Evolutionary conservation across 2,329 filamentous ascomycete genomes (phyloP), one percentile per base, ranked within the genome.

Genomic region (Sporothrix euskadiensis): DNA sequence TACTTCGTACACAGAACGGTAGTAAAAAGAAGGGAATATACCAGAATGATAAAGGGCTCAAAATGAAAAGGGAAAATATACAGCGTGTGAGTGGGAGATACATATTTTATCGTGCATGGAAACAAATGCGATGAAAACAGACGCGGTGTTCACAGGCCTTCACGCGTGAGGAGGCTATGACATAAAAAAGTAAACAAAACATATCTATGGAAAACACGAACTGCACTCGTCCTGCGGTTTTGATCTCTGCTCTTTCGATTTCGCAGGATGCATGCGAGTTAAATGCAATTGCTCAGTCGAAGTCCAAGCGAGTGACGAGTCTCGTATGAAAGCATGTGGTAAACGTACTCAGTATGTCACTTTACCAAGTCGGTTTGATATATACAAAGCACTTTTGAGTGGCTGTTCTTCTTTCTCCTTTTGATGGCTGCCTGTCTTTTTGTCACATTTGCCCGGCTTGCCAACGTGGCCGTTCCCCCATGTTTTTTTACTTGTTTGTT

Each of bases 401-500:
- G 44, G n/a, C 19, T 56, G 52, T 1, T 56, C n/a, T 56, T 26
- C 9, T 19, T 4, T 26, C 6, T 6, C 4, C 1, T 16, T 44
- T 35, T 47, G 61, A 65, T 26, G 39, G 61, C 12, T 41, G n/a
- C 61, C 61, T 66, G 61, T 44, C 39, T 30, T 47, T 10, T 61
- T 35, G 1, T 35, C 35, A 3, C 8, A 26, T 35, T 35, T n/a
- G 32, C 57, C 57, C 32, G 35, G 61, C 39, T 3, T 54, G 47
- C n/a, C 47, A 69, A 69, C 47, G 66, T 69, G 66, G 47, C 47
- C 26, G 14, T 52, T 52, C 44, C 65, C 65, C 41, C 44, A 35
- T 69, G 4, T 30, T 52, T 52, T 68, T 35, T 1, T 6, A 44
- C 19, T 32, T 30, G 22, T 49, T 30, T 30, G n/a, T 47, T 47